A percentile compares a stretch with the other conserved stretches of the same genome.
These are phyloP conservation scores for Jackrogersella minutella DNA, from an alignment of 495 filamentous ascomycete species.

Conservation along the genomic window DNA sequence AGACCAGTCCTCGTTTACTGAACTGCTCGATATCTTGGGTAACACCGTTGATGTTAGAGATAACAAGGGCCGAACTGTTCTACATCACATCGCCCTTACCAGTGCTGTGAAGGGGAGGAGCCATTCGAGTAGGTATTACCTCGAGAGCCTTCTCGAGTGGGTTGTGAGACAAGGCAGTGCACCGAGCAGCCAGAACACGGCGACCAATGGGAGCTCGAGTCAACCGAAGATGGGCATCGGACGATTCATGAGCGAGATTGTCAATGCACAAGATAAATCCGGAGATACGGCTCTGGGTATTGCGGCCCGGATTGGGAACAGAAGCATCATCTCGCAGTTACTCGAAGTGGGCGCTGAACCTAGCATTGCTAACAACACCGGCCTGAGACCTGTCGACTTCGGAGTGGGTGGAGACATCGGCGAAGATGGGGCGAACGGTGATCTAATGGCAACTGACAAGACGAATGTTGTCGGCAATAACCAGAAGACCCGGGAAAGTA, in stretches of 20 bases:
- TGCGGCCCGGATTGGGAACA: constrained; percentile 87
- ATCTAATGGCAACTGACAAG: constrained; percentile 35
- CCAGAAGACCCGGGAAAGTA: constrained; percentile 63
- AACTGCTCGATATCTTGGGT: constrained; percentile 85
- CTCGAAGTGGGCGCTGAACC: constrained; percentile 93
- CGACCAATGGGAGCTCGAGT: constrained; percentile 39
- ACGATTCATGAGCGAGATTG: constrained; percentile 93
- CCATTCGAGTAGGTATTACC: constrained; percentile 86
- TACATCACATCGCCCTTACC: constrained; percentile 95
- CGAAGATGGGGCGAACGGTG: constrained; percentile 56
- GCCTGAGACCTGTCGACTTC: constrained; percentile 87
- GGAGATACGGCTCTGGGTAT: constrained; percentile 96
- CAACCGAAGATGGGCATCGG: constrained; percentile 78
- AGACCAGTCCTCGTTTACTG: constrained; percentile 79
- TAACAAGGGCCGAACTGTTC: constrained; percentile 84
- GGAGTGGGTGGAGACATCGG: constrained; percentile 73
- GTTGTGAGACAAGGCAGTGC: constrained; percentile 83
- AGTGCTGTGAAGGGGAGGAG: constrained; percentile 91
- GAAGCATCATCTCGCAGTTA: constrained; percentile 89
- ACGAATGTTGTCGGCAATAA: constrained; percentile 45
- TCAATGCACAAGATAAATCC: constrained; percentile 89
- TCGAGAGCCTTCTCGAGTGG: constrained; percentile 91
- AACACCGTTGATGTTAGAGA: constrained; percentile 92
- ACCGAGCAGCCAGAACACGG: constrained; percentile 63
- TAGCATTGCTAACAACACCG: constrained; percentile 85